These are phyloP conservation scores for Eucalyptus brandiana DNA, from an alignment of 345 rosid genomes.

Conservation along the genomic window DNA sequence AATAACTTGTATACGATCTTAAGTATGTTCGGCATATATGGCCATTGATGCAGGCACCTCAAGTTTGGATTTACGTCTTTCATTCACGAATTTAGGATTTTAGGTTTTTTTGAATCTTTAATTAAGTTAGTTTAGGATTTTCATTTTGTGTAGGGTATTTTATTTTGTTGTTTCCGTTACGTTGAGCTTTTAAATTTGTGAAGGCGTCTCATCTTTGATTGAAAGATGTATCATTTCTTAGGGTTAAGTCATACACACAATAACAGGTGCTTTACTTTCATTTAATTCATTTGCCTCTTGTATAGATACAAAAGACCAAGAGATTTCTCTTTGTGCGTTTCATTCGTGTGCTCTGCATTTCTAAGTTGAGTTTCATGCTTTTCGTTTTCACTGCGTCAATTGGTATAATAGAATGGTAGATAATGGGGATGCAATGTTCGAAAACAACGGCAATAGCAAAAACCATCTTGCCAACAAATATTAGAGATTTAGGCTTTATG, in stretches of 20 bases:
- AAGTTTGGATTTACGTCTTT: background rate
- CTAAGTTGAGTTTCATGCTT: background rate
- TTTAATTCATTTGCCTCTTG: background rate
- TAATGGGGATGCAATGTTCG: background rate
- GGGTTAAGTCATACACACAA: background rate
- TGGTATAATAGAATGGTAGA: background rate
- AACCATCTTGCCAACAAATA: background rate
- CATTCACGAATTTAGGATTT: background rate
- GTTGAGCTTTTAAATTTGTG: background rate
- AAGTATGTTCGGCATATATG: background rate
- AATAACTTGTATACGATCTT: background rate
- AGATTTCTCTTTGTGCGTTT: background rate
- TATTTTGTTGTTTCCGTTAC: background rate
- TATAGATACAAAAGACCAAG: background rate
- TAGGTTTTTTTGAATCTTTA: background rate
- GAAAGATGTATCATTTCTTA: background rate
- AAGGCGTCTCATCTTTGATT: background rate
- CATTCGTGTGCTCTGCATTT: background rate
- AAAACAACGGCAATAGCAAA: background rate
- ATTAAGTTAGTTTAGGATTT: background rate
- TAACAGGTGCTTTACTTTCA: background rate
- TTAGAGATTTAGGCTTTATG: background rate
- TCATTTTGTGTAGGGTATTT: background rate
- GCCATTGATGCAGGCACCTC: background rate
- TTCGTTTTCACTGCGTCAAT: background rate